Conservation (phyloP, 768 basidiomycete species). For the Plicaturopsis crispa region DNA sequence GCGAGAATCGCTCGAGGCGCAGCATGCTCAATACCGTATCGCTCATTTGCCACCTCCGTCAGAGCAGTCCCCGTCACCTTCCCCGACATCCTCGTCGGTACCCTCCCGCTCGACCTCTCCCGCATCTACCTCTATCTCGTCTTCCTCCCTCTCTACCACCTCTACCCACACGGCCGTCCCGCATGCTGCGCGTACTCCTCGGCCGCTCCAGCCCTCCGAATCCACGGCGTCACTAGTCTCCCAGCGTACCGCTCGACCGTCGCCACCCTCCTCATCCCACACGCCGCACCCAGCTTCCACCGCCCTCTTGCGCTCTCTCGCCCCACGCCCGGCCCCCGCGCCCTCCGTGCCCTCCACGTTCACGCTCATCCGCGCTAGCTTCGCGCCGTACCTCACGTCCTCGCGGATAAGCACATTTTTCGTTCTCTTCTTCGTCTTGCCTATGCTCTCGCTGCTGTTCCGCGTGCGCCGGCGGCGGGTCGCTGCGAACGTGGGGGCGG, state of each 20-base stretch:
- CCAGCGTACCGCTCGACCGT: constrained; percentile 16
- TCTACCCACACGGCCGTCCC: constrained; percentile 72
- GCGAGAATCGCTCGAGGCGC: constrained; percentile 21
- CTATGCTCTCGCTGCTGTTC: constrained; percentile 39
- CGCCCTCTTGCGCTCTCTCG: constrained; percentile 20
- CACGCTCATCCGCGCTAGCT: constrained; percentile 38
- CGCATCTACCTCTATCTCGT: constrained; percentile 54
- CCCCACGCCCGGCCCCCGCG: not conserved
- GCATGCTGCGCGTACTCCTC: constrained; percentile 27
- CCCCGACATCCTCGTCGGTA: constrained; percentile 17
- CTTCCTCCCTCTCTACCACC: constrained; percentile 62
- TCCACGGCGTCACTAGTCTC: too few relatives aligned
- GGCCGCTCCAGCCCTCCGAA: too few relatives aligned
- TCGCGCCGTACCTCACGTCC: constrained; percentile 39
- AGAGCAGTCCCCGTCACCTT: constrained; percentile 12
- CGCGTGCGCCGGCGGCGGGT: constrained; percentile 37
- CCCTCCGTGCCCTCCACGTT: constrained; percentile 15
- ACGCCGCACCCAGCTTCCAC: constrained; percentile 14
- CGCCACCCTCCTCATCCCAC: constrained; percentile 14
- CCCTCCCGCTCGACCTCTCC: constrained; percentile 27
- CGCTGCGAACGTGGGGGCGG: constrained; percentile 27
- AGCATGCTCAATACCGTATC: constrained; percentile 13
- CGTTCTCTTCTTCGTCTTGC: constrained; percentile 31
- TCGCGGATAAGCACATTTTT: constrained; percentile 41
- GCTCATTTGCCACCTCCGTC: constrained; percentile 25